Evolutionary conservation across 805 yeast species (phyloP), one percentile per base, ranked within the genome.

Genomic region (Candida nitratophila): DNA sequence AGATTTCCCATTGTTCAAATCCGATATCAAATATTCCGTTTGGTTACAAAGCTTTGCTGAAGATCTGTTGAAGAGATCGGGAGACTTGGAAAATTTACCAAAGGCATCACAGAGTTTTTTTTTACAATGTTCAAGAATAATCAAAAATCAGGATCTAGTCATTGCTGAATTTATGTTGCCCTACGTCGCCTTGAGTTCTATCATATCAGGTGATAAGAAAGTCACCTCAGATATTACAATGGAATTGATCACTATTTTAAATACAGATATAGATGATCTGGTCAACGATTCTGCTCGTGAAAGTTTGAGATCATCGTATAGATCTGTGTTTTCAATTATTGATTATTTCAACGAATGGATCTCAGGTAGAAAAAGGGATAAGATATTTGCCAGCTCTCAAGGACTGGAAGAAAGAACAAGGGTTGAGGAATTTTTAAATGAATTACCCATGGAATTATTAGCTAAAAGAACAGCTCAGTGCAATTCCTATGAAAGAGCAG

Each of bases 271-370:
- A 3, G 66, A 69, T 8, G 50, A 57, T 2, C 60, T 71, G 17
- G 72, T 75, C 16, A 78, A 79, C 26, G 77, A 79, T 40, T 69
- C 74, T 39, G 65, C 77, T 2, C 55, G 63, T 5, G 91, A 83
- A 47, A 76, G 74, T 46, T 57, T 84, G 46, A 78, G 77, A 51
- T 64, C 76, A 37, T 83, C 88, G 50, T 86, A 79, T 53, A 85
- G 85, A 46, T 70, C 88, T 0, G 74, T 89, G 0, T 88, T 93
- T 54, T 78, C 80, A 35, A 79, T 90, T 3, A 64, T 90, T 24
- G 98, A 93, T 55, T 88, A 89, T 55, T 77, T 89, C 49, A 77
- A 81, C 46, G 87, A 84, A 52, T 89, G 96, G 96, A 55, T 64
- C 1, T 67, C 74, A 2, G 67, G 65, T 37, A 64, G 66, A 36